Conservation (phyloP, 169 alveolate species). For the Plasmodium vivax region DNA sequence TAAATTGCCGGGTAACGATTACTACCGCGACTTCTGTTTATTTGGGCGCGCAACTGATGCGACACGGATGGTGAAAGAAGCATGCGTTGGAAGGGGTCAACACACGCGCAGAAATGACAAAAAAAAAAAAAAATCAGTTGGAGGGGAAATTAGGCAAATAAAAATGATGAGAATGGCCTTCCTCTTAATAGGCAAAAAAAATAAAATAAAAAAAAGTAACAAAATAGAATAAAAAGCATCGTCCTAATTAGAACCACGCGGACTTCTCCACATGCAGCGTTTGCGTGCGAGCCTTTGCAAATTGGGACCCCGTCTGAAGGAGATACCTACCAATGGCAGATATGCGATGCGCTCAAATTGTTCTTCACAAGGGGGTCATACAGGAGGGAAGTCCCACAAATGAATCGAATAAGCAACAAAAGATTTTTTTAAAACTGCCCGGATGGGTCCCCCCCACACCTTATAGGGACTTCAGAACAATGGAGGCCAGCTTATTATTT, state of each 20-base stretch:
- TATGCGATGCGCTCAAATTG: not conserved
- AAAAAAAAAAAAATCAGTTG: not conserved
- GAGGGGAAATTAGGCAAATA: not conserved
- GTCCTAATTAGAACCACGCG: not conserved
- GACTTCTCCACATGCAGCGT: not conserved
- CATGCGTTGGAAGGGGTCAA: not conserved
- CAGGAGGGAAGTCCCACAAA: not conserved
- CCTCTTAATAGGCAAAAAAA: not conserved
- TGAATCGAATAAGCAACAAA: not conserved
- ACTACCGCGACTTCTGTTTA: not conserved
- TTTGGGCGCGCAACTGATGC: not conserved
- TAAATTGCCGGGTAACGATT: not conserved
- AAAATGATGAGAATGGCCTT: not conserved
- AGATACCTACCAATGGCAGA: not conserved
- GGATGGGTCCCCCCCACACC: not conserved
- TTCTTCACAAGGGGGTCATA: not conserved
- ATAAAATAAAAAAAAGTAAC: not conserved
- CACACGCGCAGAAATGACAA: not conserved
- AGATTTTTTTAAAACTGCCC: not conserved
- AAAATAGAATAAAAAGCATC: not conserved
- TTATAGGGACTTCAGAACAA: constrained; percentile 37
- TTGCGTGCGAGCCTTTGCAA: not conserved
- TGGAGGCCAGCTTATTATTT: constrained; percentile 32
- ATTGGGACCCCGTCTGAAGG: not conserved
- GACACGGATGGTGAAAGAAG: not conserved